Conservation (phyloP, 192 early-diverging fungal species). For the Podila minutissima region DNA sequence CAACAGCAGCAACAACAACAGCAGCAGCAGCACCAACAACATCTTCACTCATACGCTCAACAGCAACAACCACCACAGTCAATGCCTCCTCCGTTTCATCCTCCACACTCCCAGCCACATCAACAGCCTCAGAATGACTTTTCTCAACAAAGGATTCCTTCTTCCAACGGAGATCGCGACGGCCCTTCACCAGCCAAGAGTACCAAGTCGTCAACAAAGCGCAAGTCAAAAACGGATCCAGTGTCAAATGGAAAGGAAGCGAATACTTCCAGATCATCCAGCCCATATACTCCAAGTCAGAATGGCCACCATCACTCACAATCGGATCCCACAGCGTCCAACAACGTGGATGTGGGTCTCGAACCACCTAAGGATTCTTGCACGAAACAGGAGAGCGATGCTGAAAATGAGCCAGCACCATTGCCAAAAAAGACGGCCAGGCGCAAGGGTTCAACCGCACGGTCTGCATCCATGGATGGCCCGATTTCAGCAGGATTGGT, state of each 20-base stretch:
- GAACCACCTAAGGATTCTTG: background rate
- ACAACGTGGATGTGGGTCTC: background rate
- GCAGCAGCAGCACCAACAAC: background rate
- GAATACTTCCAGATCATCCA: slow-evolving; percentile 18
- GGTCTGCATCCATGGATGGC: slow-evolving; percentile 16
- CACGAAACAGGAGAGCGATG: slow-evolving; percentile 16
- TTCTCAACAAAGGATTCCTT: background rate
- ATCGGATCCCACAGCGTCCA: background rate
- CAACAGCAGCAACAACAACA: slow-evolving; percentile 22
- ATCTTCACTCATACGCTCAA: background rate
- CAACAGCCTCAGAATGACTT: background rate
- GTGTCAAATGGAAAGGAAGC: background rate
- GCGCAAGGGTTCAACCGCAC: slow-evolving; percentile 19
- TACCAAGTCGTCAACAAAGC: slow-evolving; percentile 13
- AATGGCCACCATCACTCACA: slow-evolving; percentile 4
- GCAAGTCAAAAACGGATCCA: slow-evolving; percentile 22
- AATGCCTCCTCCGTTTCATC: slow-evolving; percentile 12
- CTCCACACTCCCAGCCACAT: slow-evolving; percentile 9
- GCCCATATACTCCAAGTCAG: background rate
- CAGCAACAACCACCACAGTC: background rate
- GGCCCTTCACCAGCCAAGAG: background rate
- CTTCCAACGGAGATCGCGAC: background rate
- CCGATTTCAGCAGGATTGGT: slow-evolving; percentile 12
- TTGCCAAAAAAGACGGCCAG: slow-evolving; percentile 12
- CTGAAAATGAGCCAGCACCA: slow-evolving; percentile 3